Base-by-base conservation (phyloP, 306 rosid genomes). In the Sicyos baderoa region DNA sequence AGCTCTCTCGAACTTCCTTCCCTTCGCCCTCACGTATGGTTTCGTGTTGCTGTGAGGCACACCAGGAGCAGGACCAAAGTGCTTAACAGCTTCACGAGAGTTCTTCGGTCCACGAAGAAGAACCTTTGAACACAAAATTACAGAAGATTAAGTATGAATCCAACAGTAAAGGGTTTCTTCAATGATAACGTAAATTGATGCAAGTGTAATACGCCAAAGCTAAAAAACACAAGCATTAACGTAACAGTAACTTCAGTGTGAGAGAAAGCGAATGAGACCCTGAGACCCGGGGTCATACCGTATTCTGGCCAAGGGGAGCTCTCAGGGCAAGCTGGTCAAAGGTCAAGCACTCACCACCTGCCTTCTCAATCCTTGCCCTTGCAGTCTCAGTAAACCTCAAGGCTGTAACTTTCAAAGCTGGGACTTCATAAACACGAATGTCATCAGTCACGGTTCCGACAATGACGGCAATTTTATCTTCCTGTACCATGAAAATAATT, bases 61-160 rank as follows among this genome's bases (percentile, higher is more conserved):
- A 79, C 96, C 96, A 17, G 95, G 95, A 16, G 96, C 96, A 4
- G 85, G 91, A 71, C 95, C 96, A 27, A 90, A 90, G 67, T 87
- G 96, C 69, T 90, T 90, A 67, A 90, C 96, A 0, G 91, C 96
- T 75, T 90, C 96, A 21, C 95, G 77, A 2, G 87, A 73, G 60
- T 87, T 90, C 89, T 85, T 90, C 6, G 88, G 82, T 74, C 96
- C 96, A 74, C 96, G 75, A 10, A 87, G 84, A 32, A 90, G 95
- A 64, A 85, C 85, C 96, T 89, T 52, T 16, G 40, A 66, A 57
- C 17, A 6, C 35, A 25, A 7, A n/a, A 45, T 3, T 0, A 71
- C 32, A 42, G 12, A 1, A 18, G 0, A 3, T 17, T 35, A 29
- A 25, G 65, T 0, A 3, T 7, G 19, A 7, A 57, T 57, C 42